Percentiles rank a stretch among this genome's conserved stretches.
Evolutionary conservation across 768 basidiomycete species (phyloP).

Genomic region (Lactarius sanguifluus): DNA sequence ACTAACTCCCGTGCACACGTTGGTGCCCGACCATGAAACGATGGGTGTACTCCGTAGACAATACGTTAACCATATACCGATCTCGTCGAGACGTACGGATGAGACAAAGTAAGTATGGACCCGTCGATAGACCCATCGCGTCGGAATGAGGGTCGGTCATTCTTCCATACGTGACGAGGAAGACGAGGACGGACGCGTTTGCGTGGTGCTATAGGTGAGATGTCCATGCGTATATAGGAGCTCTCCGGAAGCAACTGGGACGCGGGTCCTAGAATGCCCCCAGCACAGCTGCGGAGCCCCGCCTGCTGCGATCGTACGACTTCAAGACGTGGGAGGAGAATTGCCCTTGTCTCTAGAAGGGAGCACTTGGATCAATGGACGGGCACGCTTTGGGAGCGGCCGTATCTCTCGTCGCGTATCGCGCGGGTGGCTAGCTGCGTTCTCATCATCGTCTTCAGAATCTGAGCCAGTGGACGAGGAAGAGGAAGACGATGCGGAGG

Average conservation of each 20-base stretch:
- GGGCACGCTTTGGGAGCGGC: conserved; percentile 8
- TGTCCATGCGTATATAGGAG: no score
- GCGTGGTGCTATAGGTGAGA: no score
- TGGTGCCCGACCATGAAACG: not conserved
- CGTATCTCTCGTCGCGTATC: not conserved
- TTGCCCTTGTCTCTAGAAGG: not conserved
- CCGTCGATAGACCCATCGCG: not conserved
- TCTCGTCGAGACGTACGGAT: no score
- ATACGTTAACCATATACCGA: not conserved
- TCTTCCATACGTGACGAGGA: no score
- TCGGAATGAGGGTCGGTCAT: not conserved
- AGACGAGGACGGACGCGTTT: not conserved
- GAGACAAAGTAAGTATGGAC: not conserved
- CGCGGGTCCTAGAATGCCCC: not conserved
- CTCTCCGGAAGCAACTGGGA: not conserved
- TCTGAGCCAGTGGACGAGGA: conserved; percentile 6
- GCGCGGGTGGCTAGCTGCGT: not conserved
- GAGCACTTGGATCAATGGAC: conserved; percentile 19
- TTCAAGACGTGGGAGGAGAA: not conserved
- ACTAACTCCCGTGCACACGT: not conserved
- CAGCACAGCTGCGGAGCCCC: no score
- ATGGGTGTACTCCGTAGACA: not conserved
- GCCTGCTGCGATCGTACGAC: not conserved
- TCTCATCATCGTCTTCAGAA: not conserved
- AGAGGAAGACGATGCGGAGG: not conserved